Evolutionary conservation across 2,329 filamentous ascomycete species (phyloP).

Genomic region (Colletotrichum spinosum): DNA sequence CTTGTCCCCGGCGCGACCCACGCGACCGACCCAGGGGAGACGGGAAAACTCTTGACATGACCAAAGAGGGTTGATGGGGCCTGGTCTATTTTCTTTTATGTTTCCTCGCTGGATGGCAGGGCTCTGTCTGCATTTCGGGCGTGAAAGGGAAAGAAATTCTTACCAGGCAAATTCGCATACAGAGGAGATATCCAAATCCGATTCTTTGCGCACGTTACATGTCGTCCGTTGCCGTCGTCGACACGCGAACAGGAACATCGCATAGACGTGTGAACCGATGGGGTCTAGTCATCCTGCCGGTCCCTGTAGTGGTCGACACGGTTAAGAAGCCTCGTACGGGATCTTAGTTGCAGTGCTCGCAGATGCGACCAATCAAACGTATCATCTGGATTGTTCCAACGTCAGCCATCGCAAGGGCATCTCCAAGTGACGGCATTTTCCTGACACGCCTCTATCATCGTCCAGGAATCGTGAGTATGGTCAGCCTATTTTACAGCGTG

Average conservation of each 20-base stretch:
- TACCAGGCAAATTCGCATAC: constrained; percentile 62
- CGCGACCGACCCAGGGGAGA: constrained; percentile 5
- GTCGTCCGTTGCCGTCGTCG: neutral
- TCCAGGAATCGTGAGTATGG: no score
- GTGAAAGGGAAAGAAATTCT: constrained; percentile 59
- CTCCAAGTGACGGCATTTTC: no score
- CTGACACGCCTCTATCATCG: no score
- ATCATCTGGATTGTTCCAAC: no score
- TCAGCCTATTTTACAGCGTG: no score
- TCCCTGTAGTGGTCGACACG: no score
- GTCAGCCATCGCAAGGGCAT: no score
- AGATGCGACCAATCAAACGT: no score
- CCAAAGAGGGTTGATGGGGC: constrained; percentile 31
- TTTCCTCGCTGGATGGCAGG: constrained; percentile 57
- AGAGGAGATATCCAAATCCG: constrained; percentile 51
- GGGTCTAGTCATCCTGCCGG: no score
- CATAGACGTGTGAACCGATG: no score
- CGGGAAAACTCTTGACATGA: constrained; percentile 13
- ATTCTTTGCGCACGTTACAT: constrained; percentile 39
- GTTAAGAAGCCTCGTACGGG: no score
- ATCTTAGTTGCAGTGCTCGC: no score
- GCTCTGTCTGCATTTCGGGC: constrained; percentile 63
- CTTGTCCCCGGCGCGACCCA: constrained; percentile 14
- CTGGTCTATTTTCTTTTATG: constrained; percentile 39
- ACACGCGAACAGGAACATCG: neutral